Evolutionary conservation across 75 land plant genomes (phyloP).

Genomic region (Cryptomeria japonica): DNA sequence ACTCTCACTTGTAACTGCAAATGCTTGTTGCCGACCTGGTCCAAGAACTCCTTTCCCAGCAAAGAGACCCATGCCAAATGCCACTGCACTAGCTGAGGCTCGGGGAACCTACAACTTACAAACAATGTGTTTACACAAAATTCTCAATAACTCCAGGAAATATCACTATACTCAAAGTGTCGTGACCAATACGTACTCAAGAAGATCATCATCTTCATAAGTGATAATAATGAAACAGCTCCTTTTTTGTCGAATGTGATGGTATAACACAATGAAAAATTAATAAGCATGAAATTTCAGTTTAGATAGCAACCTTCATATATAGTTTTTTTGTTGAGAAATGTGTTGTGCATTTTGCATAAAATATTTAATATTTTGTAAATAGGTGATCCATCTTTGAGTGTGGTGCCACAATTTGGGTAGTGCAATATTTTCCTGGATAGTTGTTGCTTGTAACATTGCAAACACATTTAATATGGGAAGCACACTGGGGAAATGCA

Average conservation of each 20-base stretch:
- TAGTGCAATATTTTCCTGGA: too few relatives aligned
- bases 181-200: background rate
- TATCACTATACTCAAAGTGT: background rate
- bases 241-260: background rate
- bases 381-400: too few relatives aligned
- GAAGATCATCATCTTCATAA: background rate
- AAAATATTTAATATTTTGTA: too few relatives aligned
- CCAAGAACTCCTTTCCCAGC: conserved; percentile 75
- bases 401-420: too few relatives aligned
- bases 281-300: background rate
- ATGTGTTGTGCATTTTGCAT: too few relatives aligned
- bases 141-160: background rate
- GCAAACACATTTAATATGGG: too few relatives aligned
- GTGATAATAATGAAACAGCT: background rate
- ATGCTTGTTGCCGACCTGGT: conserved; percentile 77
- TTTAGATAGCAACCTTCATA: background rate
- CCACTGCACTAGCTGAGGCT: conserved; percentile 95
- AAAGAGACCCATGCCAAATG: conserved; percentile 94
- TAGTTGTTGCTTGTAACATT: too few relatives aligned
- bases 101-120: conserved; percentile 62
- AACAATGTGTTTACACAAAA: background rate
- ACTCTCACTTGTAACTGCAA: conserved; percentile 83
- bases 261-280: background rate
- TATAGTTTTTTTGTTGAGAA: background rate
- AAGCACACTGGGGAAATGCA: too few relatives aligned